phyloP scores from a whole-genome alignment of 805 yeast species.

The Myxozyma monticola region DNA sequence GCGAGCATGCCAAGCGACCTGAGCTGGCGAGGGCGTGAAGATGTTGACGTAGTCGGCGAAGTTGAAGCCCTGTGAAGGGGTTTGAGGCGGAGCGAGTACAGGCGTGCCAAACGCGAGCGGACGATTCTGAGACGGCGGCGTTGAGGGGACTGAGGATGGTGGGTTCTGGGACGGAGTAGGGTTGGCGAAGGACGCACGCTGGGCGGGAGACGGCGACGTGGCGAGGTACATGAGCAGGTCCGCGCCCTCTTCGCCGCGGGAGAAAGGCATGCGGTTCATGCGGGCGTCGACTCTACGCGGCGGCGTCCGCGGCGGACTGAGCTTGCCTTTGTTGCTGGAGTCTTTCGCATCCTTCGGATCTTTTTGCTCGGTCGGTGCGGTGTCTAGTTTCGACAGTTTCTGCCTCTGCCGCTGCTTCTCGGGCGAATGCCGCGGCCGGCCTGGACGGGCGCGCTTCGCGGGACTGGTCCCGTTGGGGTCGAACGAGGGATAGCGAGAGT shows the following conservation, averaged over 20 bases:
- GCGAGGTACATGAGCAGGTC: conserved; percentile 78
- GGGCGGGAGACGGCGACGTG: conserved; percentile 73
- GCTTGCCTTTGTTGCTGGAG: conserved; percentile 10
- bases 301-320: conserved; percentile 28
- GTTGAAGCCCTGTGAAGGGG: conserved; percentile 55
- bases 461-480: not conserved
- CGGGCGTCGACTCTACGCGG: conserved; percentile 8
- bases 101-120: conserved; percentile 33
- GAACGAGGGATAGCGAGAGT: not conserved
- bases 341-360: not conserved
- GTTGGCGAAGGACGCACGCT: conserved; percentile 28
- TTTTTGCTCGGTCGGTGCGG: not conserved
- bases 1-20: conserved; percentile 28
- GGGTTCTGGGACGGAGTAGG: conserved; percentile 13
- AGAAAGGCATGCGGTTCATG: not conserved
- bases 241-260: conserved; percentile 62
- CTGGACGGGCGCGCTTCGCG: not conserved
- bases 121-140: conserved; percentile 1
- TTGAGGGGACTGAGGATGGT: conserved; percentile 20
- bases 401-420: not conserved
- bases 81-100: conserved; percentile 35
- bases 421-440: not conserved
- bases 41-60: conserved; percentile 78
- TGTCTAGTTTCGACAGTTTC: not conserved
- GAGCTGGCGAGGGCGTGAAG: conserved; percentile 40